Evolutionary conservation across 2,329 filamentous ascomycete species (phyloP), one percentile per base, ranked within the genome.

Genomic region (Colletotrichum sp.): DNA sequence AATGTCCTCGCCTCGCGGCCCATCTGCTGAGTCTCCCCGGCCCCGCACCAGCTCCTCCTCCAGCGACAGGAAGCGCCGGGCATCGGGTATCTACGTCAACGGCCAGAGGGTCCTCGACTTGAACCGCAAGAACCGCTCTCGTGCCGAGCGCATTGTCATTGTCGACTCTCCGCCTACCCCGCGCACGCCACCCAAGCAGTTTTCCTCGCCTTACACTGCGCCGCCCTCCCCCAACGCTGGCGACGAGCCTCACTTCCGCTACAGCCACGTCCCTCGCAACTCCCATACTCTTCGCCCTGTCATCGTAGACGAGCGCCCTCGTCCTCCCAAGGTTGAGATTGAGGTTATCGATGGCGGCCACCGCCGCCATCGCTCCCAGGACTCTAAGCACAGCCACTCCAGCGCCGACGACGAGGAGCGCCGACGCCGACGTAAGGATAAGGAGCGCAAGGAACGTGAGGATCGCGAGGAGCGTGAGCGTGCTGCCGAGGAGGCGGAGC

Each of bases 81-180:
- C 80, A 71, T 85, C 81, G 16, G 82, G 80, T 66, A 77, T 84
- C 75, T 88, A 85, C 79, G 78, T 84, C 82, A 85, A 83, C 78
- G 85, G 82, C 68, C 80, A 83, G 32, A 84, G 81, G 78, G 79
- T 84, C 4, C 68, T 85, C 61, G 83, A 85, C 66, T 67, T 83
- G 70, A 80, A 82, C 77, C 82, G 81, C 74, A 81, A 81, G 48
- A 79, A 82, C 69, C 79, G 80, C 64, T 76, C 83, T 58, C 83
- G 82, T 73, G 83, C 83, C 66, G 87, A 89, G 76, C 86, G 87
- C 71, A 83, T 87, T 69, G 78, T 87, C 70, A 83, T 90, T 71
- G 83, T 87, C 67, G 85, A 89, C 75, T 83, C 83, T 77, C 87
- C 87, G 5, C 85, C 87, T 15, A 86, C 85, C 10, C 85, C 88